Base-by-base conservation (phyloP, 371 early-diverging fungal genomes). In the Rhizopus delemar region DNA sequence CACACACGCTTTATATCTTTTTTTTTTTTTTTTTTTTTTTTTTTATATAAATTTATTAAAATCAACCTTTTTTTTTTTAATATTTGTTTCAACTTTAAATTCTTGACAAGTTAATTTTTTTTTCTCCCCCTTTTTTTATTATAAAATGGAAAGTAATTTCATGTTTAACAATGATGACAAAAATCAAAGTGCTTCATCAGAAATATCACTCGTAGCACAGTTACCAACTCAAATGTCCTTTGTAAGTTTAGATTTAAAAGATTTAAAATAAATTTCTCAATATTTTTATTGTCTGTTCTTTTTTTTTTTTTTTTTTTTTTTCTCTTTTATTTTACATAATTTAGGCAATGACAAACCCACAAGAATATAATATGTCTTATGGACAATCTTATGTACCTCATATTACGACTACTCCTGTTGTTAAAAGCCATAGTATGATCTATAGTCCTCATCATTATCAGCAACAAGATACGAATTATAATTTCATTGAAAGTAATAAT, bases 361-460 rank as follows among this genome's bases (percentile, higher is more conserved):
- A 43, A 55, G 11, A 41, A 32, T 55, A 41, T 15, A 48, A 48
- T 0, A 48, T 33, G 43, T 32, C n/a, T 45, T 43, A 43, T 32
- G 56, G 29, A 4, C 41, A 41, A 15, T 16, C 45, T 35, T 58
- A 51, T 41, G 41, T 51, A 51, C 56, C 62, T 51, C 62, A 62
- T 56, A 62, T 62, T 41, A 57, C 58, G 34, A 53, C 53, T n/a
- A 58, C 66, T 2, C 66, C 66, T 39, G 57, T 66, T 36, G 66
- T 66, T n/a, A 66, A 62, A 48, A 66, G 66, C 41, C 66, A 66
- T 56, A 38, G 50, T 36, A 35, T 41, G 13, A 51, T 38, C 15
- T 51, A 57, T 38, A 22, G 22, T 22, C 63, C 52, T 29, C 46
- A 54, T 29, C 56, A 56, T 28, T 46, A 62, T 9, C 53, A 58